A percentile compares a stretch with the other conserved stretches of the same genome.
phyloP scores from a whole-genome alignment of 306 rosid species.

The Inga laurina region DNA sequence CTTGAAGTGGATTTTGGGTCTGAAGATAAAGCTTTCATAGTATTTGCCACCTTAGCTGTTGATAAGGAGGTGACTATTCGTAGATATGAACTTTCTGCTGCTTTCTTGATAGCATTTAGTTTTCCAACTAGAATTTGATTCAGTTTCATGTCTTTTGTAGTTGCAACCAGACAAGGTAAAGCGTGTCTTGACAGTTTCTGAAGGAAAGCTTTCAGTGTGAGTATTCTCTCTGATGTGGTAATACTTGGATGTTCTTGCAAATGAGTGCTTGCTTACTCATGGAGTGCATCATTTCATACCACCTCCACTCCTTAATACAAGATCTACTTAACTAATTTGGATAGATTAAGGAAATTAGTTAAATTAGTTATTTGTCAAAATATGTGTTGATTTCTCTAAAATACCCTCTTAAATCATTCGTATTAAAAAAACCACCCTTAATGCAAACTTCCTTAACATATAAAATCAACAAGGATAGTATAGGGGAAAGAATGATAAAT shows the following conservation, averaged over 20 bases:
- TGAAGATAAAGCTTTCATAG: conserved; percentile 66
- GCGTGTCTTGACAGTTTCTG: conserved; percentile 61
- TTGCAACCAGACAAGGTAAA: conserved; percentile 93
- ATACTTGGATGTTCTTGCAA: neutral
- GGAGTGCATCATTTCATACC: neutral
- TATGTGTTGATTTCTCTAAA: no score
- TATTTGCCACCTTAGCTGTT: conserved; percentile 63
- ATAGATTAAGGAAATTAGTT: no score
- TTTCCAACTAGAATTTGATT: conserved; percentile 24
- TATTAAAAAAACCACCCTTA: no score
- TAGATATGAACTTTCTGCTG: conserved; percentile 16
- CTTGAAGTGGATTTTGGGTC: conserved; percentile 76
- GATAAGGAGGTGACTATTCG: conserved; percentile 74
- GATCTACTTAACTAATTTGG: no score
- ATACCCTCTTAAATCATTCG: no score
- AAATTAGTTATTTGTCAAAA: no score
- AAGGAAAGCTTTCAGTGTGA: conserved; percentile 79
- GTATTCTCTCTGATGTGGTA: conserved; percentile 30
- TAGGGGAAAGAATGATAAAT: no score
- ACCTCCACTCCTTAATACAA: no score
- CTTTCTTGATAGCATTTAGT: neutral
- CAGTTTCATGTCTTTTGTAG: conserved; percentile 44
- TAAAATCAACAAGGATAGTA: no score
- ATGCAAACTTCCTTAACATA: no score
- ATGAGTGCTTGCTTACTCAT: neutral